These are phyloP conservation scores for Aspergillus melleus DNA, from an alignment of 2,329 filamentous ascomycete genomes.

Conservation along the genomic window DNA sequence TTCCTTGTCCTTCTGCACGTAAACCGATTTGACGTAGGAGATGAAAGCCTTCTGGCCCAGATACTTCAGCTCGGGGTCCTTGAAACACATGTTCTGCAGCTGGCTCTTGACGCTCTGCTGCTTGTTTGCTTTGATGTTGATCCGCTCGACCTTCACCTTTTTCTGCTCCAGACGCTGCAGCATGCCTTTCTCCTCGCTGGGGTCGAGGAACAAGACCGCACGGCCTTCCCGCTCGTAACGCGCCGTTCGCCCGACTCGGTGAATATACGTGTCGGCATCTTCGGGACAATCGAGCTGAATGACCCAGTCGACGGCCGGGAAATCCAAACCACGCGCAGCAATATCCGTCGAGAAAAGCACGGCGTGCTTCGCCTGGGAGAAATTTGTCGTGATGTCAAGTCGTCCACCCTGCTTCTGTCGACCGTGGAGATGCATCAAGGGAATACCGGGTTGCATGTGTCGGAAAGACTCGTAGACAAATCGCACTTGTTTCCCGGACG, in stretches of 20 bases:
- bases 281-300: conserved; percentile 98
- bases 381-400: conserved; percentile 82
- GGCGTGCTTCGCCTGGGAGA: conserved; percentile 75
- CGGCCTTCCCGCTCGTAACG: conserved; percentile 84
- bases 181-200: conserved; percentile 92
- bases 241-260: conserved; percentile 92
- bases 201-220: conserved; percentile 87
- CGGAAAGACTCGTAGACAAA: conserved; percentile 94
- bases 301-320: conserved; percentile 96
- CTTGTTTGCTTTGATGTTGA: conserved; percentile 86
- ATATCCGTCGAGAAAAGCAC: conserved; percentile 96
- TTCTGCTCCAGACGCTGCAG: conserved; percentile 79
- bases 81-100: conserved; percentile 92
- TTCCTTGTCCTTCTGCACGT: conserved; percentile 88
- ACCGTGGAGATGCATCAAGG: conserved; percentile 87
- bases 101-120: conserved; percentile 82
- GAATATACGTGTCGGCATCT: conserved; percentile 96
- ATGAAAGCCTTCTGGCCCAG: conserved; percentile 94
- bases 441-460: conserved; percentile 90
- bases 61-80: conserved; percentile 91
- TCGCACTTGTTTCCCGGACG: conserved; percentile 92
- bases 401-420: conserved; percentile 89
- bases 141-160: conserved; percentile 82
- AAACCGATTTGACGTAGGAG: conserved; percentile 80
- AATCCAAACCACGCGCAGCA: conserved; percentile 89